Percentiles rank a stretch among this genome's conserved stretches.
These are phyloP conservation scores for Marasmius sp. DNA, from an alignment of 1,284 basidiomycete species.

Conservation along the genomic window DNA sequence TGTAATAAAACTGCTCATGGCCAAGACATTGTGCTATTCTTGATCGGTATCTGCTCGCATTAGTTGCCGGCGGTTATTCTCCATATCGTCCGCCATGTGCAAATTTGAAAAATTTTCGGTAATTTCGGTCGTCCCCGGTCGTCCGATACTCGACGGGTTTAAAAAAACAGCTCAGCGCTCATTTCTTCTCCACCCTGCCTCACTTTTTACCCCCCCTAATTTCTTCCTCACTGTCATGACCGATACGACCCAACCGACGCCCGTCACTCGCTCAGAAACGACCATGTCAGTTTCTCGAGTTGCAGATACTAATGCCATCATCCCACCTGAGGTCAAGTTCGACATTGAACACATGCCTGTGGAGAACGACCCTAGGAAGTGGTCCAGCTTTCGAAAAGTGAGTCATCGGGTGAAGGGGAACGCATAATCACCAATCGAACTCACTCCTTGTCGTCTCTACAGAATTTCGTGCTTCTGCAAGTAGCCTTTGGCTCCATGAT, in stretches of 20 bases:
- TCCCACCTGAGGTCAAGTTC: constrained; percentile 7
- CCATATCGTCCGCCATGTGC: too few relatives aligned
- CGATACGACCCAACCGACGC: not conserved
- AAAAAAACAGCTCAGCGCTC: not conserved
- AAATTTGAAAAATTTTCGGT: too few relatives aligned
- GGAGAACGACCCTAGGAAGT: constrained; percentile 75
- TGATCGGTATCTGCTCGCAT: too few relatives aligned
- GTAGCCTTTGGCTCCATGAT: constrained; percentile 64
- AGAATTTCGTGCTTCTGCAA: constrained; percentile 58
- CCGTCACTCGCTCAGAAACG: not conserved
- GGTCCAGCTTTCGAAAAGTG: constrained; percentile 71
- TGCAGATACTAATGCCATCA: not conserved
- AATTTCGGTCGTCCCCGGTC: not conserved
- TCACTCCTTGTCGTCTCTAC: not conserved
- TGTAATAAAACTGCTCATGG: not conserved
- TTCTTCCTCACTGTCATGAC: not conserved
- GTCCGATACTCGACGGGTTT: not conserved
- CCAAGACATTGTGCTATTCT: too few relatives aligned
- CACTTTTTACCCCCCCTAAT: not conserved
- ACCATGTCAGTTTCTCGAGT: not conserved
- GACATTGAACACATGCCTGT: constrained; percentile 54
- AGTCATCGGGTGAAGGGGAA: constrained; percentile 2
- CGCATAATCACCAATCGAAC: not conserved
- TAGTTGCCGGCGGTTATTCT: too few relatives aligned
- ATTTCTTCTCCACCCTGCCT: not conserved